These are phyloP conservation scores for Parathielavia appendiculata DNA, from an alignment of 495 filamentous ascomycete species.

Conservation along the genomic window DNA sequence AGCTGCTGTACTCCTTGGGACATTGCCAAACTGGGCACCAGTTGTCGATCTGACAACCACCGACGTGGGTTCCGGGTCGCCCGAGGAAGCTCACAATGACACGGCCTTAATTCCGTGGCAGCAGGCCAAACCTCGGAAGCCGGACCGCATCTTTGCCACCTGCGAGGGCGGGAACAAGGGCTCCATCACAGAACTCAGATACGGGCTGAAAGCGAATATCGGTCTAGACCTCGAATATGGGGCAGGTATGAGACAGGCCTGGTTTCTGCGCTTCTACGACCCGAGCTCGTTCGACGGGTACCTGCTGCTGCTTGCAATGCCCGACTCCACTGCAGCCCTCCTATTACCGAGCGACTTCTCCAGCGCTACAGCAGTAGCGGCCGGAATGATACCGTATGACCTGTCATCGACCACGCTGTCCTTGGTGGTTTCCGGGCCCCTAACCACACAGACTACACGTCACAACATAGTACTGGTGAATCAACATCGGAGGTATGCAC, in stretches of 20 bases:
- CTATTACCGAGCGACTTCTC: slow-evolving; percentile 37
- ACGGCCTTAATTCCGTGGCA: slow-evolving; percentile 17
- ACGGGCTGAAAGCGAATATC: slow-evolving; percentile 65
- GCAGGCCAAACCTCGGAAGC: slow-evolving; percentile 21
- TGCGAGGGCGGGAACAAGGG: slow-evolving; percentile 55
- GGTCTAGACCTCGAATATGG: slow-evolving; percentile 49
- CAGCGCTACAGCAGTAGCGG: slow-evolving; percentile 27
- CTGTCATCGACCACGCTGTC: slow-evolving; percentile 52
- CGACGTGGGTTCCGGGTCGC: slow-evolving; percentile 24
- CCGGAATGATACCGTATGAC: slow-evolving; percentile 46
- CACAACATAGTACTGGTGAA: slow-evolving; percentile 38
- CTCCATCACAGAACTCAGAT: slow-evolving; percentile 62
- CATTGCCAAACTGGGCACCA: slow-evolving; percentile 75
- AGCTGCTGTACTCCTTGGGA: slow-evolving; percentile 43
- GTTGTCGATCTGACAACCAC: slow-evolving; percentile 63
- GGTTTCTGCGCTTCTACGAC: slow-evolving; percentile 37
- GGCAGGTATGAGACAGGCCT: slow-evolving; percentile 39
- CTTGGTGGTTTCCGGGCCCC: slow-evolving; percentile 32
- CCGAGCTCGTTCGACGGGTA: slow-evolving; percentile 23
- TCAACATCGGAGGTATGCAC: slow-evolving; percentile 13
- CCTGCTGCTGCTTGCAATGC: slow-evolving; percentile 48
- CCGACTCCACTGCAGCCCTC: slow-evolving; percentile 39
- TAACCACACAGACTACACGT: slow-evolving; percentile 55
- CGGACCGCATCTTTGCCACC: slow-evolving; percentile 54
- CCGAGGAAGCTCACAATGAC: slow-evolving; percentile 9